Percentiles rank a stretch among this genome's conserved stretches.
phyloP scores from a whole-genome alignment of 2,329 filamentous ascomycete species.

The Intubia oerlemansii region DNA sequence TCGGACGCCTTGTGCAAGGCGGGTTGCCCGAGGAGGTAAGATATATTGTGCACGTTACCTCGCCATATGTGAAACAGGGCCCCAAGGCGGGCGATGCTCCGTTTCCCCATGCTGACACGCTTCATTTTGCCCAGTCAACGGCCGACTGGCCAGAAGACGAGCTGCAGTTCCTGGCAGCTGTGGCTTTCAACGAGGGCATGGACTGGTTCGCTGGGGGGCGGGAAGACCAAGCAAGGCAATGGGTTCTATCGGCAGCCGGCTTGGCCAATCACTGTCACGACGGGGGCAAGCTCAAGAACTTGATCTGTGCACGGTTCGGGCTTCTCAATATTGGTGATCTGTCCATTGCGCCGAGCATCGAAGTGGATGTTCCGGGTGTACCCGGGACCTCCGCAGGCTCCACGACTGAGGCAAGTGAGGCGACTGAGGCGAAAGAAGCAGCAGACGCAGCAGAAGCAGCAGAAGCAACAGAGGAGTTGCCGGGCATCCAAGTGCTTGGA shows the following conservation, averaged over 20 bases:
- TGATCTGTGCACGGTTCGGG: slow-evolving; percentile 22
- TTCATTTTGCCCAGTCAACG: too few relatives aligned
- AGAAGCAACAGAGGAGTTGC: too few relatives aligned
- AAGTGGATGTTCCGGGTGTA: background rate
- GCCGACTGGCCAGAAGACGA: slow-evolving; percentile 48
- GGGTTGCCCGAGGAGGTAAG: background rate
- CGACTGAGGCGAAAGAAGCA: too few relatives aligned
- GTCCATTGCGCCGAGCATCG: slow-evolving; percentile 2
- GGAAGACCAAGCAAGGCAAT: slow-evolving; percentile 31
- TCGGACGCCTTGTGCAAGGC: slow-evolving; percentile 28
- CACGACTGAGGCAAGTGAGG: too few relatives aligned
- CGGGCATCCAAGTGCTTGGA: too few relatives aligned
- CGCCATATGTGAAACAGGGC: too few relatives aligned
- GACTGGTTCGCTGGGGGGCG: slow-evolving; percentile 39
- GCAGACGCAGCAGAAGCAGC: too few relatives aligned
- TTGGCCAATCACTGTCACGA: slow-evolving; percentile 39
- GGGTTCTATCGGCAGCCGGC: slow-evolving; percentile 41
- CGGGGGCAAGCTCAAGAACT: slow-evolving; percentile 20
- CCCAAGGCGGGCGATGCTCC: too few relatives aligned
- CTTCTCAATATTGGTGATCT: slow-evolving; percentile 15
- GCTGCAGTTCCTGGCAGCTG: slow-evolving; percentile 54
- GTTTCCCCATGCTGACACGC: too few relatives aligned
- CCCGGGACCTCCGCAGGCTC: too few relatives aligned
- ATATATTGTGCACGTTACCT: too few relatives aligned
- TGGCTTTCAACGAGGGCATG: slow-evolving; percentile 47